Evolutionary conservation across 768 basidiomycete species (phyloP).

Genomic region (Termitomyces heimii): DNA sequence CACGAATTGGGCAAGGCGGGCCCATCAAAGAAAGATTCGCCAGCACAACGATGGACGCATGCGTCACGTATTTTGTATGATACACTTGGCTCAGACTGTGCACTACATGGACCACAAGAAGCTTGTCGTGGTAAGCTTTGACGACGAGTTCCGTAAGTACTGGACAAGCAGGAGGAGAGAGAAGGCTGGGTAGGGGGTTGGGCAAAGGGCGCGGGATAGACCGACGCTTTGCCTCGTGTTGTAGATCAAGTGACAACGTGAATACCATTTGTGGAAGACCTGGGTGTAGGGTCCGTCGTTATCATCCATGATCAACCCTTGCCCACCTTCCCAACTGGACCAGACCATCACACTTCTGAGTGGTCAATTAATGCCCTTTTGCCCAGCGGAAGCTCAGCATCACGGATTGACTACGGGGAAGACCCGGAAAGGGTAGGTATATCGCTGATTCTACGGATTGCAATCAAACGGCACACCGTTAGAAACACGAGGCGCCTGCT

Average conservation of each 20-base stretch:
- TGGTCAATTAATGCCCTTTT: slow-evolving; percentile 10
- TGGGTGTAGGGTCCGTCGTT: slow-evolving; percentile 13
- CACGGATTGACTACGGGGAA: slow-evolving; percentile 26
- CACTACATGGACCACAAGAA: neutral
- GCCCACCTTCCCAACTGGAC: slow-evolving; percentile 11
- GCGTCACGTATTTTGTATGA: no score
- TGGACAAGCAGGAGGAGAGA: slow-evolving; percentile 6
- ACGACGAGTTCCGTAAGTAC: neutral
- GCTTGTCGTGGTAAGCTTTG: neutral
- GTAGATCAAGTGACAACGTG: slow-evolving; percentile 18
- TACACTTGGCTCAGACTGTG: neutral
- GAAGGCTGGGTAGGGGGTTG: slow-evolving; percentile 20
- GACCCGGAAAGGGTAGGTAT: slow-evolving; percentile 20
- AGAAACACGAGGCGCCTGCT: slow-evolving; percentile 36
- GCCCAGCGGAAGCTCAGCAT: slow-evolving; percentile 10
- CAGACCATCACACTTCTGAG: slow-evolving; percentile 2
- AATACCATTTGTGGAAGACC: slow-evolving; percentile 7
- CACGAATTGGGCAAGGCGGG: slow-evolving; percentile 6
- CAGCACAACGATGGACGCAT: neutral
- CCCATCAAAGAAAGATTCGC: neutral
- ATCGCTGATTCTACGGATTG: slow-evolving; percentile 21
- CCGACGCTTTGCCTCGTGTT: slow-evolving; percentile 25
- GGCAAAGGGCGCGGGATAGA: slow-evolving; percentile 27
- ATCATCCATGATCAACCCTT: slow-evolving; percentile 17
- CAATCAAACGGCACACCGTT: slow-evolving; percentile 27